phyloP scores from a whole-genome alignment of 331 rosid species.

The Acacia pycnantha region DNA sequence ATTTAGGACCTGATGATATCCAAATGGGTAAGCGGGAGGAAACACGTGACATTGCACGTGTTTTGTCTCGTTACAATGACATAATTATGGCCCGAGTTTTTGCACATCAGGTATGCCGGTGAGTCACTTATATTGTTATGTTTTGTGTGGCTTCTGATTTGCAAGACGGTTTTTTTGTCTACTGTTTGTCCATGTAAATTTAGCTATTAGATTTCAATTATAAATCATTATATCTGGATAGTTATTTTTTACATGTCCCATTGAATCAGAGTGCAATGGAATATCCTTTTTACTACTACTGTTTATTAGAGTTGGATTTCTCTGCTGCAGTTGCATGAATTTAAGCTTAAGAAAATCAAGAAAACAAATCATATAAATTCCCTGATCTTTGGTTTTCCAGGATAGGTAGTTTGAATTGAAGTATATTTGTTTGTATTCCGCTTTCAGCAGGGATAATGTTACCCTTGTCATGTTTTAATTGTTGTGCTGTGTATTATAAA shows the following conservation, averaged over 20 bases:
- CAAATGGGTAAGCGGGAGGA: slow-evolving; percentile 99
- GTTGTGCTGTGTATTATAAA: background rate
- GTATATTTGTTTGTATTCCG: background rate
- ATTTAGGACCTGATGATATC: slow-evolving; percentile 90
- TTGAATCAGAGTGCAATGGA: background rate
- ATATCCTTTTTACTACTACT: background rate
- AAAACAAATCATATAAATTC: background rate
- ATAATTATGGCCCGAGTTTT: slow-evolving; percentile 97
- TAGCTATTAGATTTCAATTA: slow-evolving; percentile 9
- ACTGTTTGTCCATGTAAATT: slow-evolving; percentile 7
- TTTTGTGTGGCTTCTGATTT: slow-evolving; percentile 12
- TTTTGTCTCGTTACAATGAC: slow-evolving; percentile 81
- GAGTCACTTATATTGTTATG: slow-evolving; percentile 37
- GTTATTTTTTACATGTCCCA: background rate
- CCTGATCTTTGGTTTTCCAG: background rate
- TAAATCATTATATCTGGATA: background rate
- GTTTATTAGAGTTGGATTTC: background rate
- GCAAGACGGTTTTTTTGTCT: background rate
- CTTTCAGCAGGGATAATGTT: background rate
- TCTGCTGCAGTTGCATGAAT: background rate
- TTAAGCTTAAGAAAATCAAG: background rate
- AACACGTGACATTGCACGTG: slow-evolving; percentile 92
- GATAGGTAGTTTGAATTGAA: background rate
- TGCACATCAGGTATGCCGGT: slow-evolving; percentile 91
- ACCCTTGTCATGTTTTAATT: background rate